These are phyloP conservation scores for Aspergillus ustus DNA, from an alignment of 2,329 filamentous ascomycete species.

Conservation along the genomic window DNA sequence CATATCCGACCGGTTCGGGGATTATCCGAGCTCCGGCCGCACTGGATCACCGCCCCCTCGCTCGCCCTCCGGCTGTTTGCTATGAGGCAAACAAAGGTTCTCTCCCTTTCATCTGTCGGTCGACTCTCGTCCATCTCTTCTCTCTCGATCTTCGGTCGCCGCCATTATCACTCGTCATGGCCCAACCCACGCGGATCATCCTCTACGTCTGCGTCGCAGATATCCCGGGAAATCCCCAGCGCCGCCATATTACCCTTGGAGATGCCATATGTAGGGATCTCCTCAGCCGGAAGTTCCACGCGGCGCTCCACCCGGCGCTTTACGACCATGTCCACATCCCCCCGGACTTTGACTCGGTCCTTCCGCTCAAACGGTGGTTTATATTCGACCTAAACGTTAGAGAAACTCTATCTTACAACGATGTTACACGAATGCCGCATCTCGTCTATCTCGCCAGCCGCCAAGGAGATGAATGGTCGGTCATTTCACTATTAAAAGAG, in stretches of 20 bases:
- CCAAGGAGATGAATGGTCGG: slow-evolving; percentile 25
- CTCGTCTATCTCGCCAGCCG: slow-evolving; percentile 26
- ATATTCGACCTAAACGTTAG: slow-evolving; percentile 25
- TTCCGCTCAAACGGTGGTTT: slow-evolving; percentile 26
- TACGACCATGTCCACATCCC: slow-evolving; percentile 30
- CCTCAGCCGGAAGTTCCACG: slow-evolving; percentile 20
- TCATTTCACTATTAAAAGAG: neutral
- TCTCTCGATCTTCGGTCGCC: neutral
- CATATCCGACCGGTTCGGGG: slow-evolving; percentile 1
- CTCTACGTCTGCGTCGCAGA: slow-evolving; percentile 26
- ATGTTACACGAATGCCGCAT: slow-evolving; percentile 24
- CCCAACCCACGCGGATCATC: slow-evolving; percentile 17
- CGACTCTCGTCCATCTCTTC: neutral
- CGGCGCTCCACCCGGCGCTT: slow-evolving; percentile 17
- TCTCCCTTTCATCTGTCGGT: neutral
- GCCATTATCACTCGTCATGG: neutral
- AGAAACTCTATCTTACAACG: slow-evolving; percentile 14
- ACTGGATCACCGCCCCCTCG: neutral
- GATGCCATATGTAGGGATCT: slow-evolving; percentile 20
- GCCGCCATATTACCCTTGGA: slow-evolving; percentile 25
- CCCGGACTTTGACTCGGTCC: slow-evolving; percentile 23
- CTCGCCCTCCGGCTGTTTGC: neutral
- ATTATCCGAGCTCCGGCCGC: slow-evolving; percentile 14
- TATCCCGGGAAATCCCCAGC: slow-evolving; percentile 24
- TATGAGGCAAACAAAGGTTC: neutral